Evolutionary conservation across 2,329 filamentous ascomycete species (phyloP), one percentile per base, ranked within the genome.

Genomic region (Fusarium aywerte): DNA sequence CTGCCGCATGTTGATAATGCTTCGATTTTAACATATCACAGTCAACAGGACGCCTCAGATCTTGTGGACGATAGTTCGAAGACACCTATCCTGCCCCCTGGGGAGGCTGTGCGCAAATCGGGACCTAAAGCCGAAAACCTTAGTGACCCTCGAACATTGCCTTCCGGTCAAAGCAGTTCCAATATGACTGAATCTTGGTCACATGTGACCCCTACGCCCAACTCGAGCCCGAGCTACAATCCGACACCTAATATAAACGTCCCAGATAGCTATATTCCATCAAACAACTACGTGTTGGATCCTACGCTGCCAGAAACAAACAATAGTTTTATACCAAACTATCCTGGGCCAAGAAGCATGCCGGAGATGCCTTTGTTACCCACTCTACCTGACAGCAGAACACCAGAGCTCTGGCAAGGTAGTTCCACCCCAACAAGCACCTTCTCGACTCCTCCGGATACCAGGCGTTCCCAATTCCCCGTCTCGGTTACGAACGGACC

Each of bases 371-470:
- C 67, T 8, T 56, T 68, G 13, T 58, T 76, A 25, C 70, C 67
- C 48, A 68, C 69, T 44, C 70, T 75, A 29, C 65, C 73, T 7
- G 67, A 69, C 25, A 54, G 59, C 20, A 57, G 33, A 15, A 48
- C 71, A 4, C 53, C 74, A 32, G 62, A 58, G 20, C 40, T 69
- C 27, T 78, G 76, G 72, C 76, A 76, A 32, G 82, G 82, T 27
- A 73, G 71, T 47, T 83, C 83, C 13, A 76, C 80, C n/a, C 77
- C 82, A 9, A 81, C 81, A 42, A 84, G 82, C 72, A 77, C 76
- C 23, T 84, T 81, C 65, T 85, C 83, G 4, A 82, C 83, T 4
- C 69, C 81, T 18, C 81, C 82, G 8, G 81, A 82, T 15, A 76
- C 76, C 4, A 65, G 74, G 23, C 71, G 71, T 36, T 65, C 74